Evolutionary conservation across 2,329 filamentous ascomycete species (phyloP).

Genomic region (Cladosporium sp.): DNA sequence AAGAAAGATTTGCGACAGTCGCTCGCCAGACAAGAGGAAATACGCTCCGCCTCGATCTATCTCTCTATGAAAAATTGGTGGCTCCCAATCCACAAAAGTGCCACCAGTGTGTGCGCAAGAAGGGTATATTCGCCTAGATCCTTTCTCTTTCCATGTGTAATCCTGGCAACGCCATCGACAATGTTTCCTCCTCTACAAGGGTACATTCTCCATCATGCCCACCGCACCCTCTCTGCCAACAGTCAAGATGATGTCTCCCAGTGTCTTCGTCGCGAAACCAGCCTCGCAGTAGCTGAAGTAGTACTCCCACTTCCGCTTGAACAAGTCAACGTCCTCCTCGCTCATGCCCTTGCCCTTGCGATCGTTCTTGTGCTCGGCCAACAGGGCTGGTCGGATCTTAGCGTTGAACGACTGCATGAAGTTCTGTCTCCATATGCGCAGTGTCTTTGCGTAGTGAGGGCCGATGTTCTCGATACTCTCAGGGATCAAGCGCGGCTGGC

Average conservation of each 20-base stretch:
- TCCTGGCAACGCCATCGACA: background rate
- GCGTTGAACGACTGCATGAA: constrained; percentile 64
- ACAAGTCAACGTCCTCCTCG: constrained; percentile 64
- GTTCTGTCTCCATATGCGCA: constrained; percentile 67
- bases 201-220: constrained; percentile 70
- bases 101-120: constrained; percentile 3
- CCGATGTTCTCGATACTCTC: constrained; percentile 72
- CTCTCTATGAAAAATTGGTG: background rate
- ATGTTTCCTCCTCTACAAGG: constrained; percentile 46
- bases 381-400: constrained; percentile 61
- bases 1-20: background rate
- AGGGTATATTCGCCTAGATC: constrained; percentile 10
- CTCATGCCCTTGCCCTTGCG: constrained; percentile 49
- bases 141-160: background rate
- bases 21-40: background rate
- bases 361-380: constrained; percentile 51
- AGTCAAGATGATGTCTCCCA: constrained; percentile 72
- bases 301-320: constrained; percentile 73
- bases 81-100: background rate
- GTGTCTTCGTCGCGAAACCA: constrained; percentile 68
- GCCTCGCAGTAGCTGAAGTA: constrained; percentile 77
- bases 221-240: constrained; percentile 64
- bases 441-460: constrained; percentile 69
- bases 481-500: constrained; percentile 54
- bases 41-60: background rate